Evolutionary conservation across 2,329 filamentous ascomycete genomes (phyloP).

Genomic region (Colletotrichum cereale): DNA sequence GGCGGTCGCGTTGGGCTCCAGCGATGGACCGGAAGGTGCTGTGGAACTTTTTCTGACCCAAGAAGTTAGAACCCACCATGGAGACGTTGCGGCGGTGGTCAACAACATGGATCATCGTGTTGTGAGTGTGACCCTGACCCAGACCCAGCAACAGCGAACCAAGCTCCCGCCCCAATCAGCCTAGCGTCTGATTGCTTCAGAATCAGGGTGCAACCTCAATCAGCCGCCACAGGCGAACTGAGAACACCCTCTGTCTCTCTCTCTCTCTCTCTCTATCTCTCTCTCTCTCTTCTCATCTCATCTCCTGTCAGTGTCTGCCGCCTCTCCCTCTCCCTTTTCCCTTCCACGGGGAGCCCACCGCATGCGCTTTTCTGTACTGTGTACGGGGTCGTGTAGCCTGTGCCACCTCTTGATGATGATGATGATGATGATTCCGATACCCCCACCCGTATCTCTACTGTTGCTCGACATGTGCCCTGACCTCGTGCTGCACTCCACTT

Average conservation of each 20-base stretch:
- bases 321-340: background rate
- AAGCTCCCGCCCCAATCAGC: conserved; percentile 23
- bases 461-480: conserved; percentile 24
- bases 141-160: conserved; percentile 17
- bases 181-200: conserved; percentile 19
- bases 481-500: conserved; percentile 37
- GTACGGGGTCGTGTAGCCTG: background rate
- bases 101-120: conserved; percentile 30
- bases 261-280: background rate
- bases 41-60: conserved; percentile 9
- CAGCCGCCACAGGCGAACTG: conserved; percentile 33
- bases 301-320: background rate
- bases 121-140: conserved; percentile 25
- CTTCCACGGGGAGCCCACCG: background rate
- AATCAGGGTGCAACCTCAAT: conserved; percentile 25
- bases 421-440: conserved; percentile 25
- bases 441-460: conserved; percentile 1
- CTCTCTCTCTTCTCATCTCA: background rate
- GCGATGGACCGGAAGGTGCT: background rate
- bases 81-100: conserved; percentile 6
- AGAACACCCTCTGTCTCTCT: background rate
- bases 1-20: conserved; percentile 1
- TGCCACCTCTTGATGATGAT: background rate
- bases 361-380: background rate
- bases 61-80: background rate